Conservation (phyloP, 176 grass and related monocot genomes). For the Musa schizocarpa region DNA sequence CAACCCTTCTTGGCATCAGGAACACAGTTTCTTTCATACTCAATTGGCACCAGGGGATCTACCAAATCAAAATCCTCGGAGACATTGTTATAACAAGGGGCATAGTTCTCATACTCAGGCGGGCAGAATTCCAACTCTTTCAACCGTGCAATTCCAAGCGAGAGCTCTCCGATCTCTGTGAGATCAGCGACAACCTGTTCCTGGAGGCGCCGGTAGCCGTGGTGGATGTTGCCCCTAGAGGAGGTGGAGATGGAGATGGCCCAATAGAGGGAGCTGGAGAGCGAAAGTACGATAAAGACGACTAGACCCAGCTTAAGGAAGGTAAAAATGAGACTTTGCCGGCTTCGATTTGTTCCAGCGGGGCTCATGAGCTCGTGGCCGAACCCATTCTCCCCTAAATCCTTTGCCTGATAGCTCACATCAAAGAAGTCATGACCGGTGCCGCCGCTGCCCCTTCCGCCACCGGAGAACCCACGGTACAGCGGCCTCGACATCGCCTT, state of each 20-base stretch:
- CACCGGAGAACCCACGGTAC: constrained; percentile 62
- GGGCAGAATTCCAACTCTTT: constrained; percentile 64
- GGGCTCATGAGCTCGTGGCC: constrained; percentile 10
- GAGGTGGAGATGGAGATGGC: constrained; percentile 55
- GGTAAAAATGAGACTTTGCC: constrained; percentile 32
- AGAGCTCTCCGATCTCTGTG: constrained; percentile 63
- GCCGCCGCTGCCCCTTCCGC: constrained; percentile 7
- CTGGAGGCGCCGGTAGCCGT: constrained; percentile 66
- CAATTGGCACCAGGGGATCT: constrained; percentile 48
- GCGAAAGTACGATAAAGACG: constrained; percentile 27
- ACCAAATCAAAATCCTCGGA: constrained; percentile 63
- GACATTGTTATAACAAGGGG: constrained; percentile 91
- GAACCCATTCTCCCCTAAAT: constrained; percentile 54
- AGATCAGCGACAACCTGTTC: constrained; percentile 83
- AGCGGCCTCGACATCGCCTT: constrained; percentile 68
- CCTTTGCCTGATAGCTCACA: constrained; percentile 43
- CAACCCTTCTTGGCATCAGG: constrained; percentile 37
- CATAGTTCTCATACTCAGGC: constrained; percentile 60
- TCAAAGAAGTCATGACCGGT: constrained; percentile 23
- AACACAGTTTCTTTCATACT: constrained; percentile 63
- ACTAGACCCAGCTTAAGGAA: constrained; percentile 50
- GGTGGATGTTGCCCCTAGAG: constrained; percentile 24
- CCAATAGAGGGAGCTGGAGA: constrained; percentile 59
- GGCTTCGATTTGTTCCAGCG: constrained; percentile 23
- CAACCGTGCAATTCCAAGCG: constrained; percentile 50